Percentiles rank a stretch among this genome's conserved stretches.
Conservation (phyloP, 148 eudicot species). For the Gaultheria prostrata region DNA sequence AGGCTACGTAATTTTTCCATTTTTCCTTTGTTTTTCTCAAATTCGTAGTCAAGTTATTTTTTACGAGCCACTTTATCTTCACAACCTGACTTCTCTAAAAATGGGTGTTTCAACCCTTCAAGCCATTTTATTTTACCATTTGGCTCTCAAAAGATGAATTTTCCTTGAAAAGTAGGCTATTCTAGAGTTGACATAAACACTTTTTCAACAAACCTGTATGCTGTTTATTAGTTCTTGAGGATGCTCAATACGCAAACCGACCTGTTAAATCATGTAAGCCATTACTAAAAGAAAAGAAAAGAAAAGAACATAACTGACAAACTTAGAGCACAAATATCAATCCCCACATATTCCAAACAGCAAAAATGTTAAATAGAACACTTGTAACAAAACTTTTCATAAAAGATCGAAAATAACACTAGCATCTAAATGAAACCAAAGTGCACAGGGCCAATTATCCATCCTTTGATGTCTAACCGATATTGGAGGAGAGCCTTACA, state of each 20-base stretch:
- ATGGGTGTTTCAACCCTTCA: too few relatives aligned
- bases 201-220: slow-evolving; percentile 63
- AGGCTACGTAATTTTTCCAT: background rate
- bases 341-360: background rate
- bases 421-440: background rate
- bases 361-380: background rate
- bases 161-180: background rate
- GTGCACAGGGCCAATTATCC: background rate
- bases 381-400: background rate
- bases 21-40: background rate
- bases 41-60: too few relatives aligned
- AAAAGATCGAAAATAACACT: background rate
- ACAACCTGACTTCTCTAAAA: too few relatives aligned
- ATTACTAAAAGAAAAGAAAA: background rate
- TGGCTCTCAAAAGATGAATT: too few relatives aligned
- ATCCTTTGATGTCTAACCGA: background rate
- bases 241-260: slow-evolving; percentile 94
- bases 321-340: background rate
- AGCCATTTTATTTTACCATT: too few relatives aligned
- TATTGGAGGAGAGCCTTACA: background rate
- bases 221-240: slow-evolving; percentile 84
- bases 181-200: background rate
- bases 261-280: slow-evolving; percentile 39
- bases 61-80: too few relatives aligned
- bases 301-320: background rate